Conservation (phyloP, 164 flowering plant species). For the Santalum album region DNA sequence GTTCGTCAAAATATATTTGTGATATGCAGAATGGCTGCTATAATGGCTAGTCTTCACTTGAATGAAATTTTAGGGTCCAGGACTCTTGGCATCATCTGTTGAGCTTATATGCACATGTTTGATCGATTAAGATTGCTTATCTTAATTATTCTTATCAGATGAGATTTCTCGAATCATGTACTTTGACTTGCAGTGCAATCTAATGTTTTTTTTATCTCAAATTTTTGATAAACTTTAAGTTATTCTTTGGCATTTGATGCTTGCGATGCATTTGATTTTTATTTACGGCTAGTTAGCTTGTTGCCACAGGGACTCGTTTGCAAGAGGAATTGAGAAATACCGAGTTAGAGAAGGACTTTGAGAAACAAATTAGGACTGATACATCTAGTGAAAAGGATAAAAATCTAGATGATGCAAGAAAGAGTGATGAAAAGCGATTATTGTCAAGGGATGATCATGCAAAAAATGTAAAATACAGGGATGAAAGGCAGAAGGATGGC, state of each 20-base stretch:
- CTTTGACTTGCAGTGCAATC: too few relatives aligned
- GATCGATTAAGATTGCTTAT: neutral
- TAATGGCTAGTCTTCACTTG: too few relatives aligned
- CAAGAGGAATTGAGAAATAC: slow-evolving; percentile 35
- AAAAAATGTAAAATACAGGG: slow-evolving; percentile 34
- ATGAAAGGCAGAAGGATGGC: slow-evolving; percentile 28
- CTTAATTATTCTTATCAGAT: neutral
- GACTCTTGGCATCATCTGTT: too few relatives aligned
- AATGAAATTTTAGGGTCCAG: too few relatives aligned
- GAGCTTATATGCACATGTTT: too few relatives aligned
- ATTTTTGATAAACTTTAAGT: neutral
- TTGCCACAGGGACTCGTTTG: slow-evolving; percentile 22
- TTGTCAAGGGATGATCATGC: slow-evolving; percentile 33
- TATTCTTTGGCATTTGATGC: neutral
- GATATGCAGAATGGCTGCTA: too few relatives aligned
- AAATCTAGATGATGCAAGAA: slow-evolving; percentile 34
- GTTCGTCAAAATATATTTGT: too few relatives aligned
- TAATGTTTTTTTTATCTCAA: neutral
- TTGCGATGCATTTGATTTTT: neutral
- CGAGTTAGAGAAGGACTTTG: slow-evolving; percentile 53
- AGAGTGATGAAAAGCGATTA: slow-evolving; percentile 28
- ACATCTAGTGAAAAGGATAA: slow-evolving; percentile 37
- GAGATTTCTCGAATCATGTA: too few relatives aligned
- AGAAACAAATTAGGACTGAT: slow-evolving; percentile 37
- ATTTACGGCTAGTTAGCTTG: neutral